phyloP scores from a whole-genome alignment of 2,329 filamentous ascomycete genomes.

The Trichoderma oligosporum region DNA sequence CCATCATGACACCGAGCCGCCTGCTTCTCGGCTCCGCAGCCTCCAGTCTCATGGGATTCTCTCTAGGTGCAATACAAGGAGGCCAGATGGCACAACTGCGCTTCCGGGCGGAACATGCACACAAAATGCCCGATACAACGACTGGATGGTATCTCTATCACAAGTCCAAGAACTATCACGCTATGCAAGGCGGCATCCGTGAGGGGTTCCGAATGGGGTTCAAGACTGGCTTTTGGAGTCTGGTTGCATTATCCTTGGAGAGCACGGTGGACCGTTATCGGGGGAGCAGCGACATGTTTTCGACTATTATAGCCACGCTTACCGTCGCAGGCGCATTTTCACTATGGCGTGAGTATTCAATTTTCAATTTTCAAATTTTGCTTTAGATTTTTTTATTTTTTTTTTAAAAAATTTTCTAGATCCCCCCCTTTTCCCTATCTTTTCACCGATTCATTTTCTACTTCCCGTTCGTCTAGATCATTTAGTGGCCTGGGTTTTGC shows the following conservation, averaged over 20 bases:
- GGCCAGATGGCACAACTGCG: slow-evolving; percentile 70
- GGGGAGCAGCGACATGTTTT: slow-evolving; percentile 69
- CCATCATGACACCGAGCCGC: slow-evolving; percentile 61
- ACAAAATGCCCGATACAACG: slow-evolving; percentile 78
- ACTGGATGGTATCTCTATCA: slow-evolving; percentile 98
- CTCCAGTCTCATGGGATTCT: slow-evolving; percentile 65
- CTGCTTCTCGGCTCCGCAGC: slow-evolving; percentile 61
- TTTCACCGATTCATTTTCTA: background rate
- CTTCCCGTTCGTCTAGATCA: slow-evolving; percentile 12
- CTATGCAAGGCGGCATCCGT: slow-evolving; percentile 69
- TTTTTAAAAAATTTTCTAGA: background rate
- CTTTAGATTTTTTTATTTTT: background rate
- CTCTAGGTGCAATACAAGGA: slow-evolving; percentile 68
- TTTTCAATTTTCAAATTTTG: background rate
- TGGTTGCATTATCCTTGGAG: slow-evolving; percentile 76
- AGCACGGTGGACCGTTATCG: slow-evolving; percentile 67
- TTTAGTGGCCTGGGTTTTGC: too few relatives aligned
- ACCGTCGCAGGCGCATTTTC: slow-evolving; percentile 85
- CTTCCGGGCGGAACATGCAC: slow-evolving; percentile 94
- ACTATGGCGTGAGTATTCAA: slow-evolving; percentile 63
- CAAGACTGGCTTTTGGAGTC: slow-evolving; percentile 66
- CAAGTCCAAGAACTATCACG: slow-evolving; percentile 93
- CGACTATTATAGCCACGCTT: slow-evolving; percentile 77
- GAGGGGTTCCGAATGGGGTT: slow-evolving; percentile 74
- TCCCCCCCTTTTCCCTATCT: background rate